Evolutionary conservation across 371 early-diverging fungal genomes (phyloP), one percentile per base, ranked within the genome.

Genomic region (Mortierella polycephala): DNA sequence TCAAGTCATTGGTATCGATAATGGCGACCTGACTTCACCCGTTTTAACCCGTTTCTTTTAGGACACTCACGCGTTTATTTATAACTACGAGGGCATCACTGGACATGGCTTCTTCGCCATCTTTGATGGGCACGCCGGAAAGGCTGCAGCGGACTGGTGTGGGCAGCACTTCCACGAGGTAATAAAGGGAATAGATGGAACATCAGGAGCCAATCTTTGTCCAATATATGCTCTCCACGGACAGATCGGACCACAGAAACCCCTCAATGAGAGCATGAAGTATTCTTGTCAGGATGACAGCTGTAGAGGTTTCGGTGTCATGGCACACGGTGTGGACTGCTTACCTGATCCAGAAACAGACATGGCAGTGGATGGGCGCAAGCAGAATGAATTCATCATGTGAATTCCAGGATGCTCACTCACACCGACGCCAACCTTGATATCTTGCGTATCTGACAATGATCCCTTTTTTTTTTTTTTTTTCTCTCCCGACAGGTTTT

Each of bases 111-210:
- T 93, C 73, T 96, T 98, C 89, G 98, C 96, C 55, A 91, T 99
- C 57, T 99, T 93, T 82, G 99, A 99, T 74, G 99, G 99, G n/a
- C 99, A 99, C 83, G 98, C 98, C 7, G 98, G 99, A 14, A 93
- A 93, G 80, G 87, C 90, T 44, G 97, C 98, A 11, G 99, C 99
- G 16, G 96, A 97, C 69, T 97, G 94, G 95, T 98, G 98, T 81
- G 98, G 98, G 18, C 84, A 85, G 18, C 88, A 98, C 75, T 88
- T 98, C 71, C 96, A 96, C 73, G 86, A 90, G 83, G 94, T 94
- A 85, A 49, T 14, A 52, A 41, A 44, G 10, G n/a, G 40, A 2
- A 41, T 16, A 44, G 1, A 18, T 10, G 5, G 14, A 45, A 42
- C 20, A 45, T 14, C 42, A 57, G 21, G 21, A 39, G n/a, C 5